Evolutionary conservation across 192 early-diverging fungal species (phyloP), one percentile per base, ranked within the genome.

Genomic region (Podila epicladia): DNA sequence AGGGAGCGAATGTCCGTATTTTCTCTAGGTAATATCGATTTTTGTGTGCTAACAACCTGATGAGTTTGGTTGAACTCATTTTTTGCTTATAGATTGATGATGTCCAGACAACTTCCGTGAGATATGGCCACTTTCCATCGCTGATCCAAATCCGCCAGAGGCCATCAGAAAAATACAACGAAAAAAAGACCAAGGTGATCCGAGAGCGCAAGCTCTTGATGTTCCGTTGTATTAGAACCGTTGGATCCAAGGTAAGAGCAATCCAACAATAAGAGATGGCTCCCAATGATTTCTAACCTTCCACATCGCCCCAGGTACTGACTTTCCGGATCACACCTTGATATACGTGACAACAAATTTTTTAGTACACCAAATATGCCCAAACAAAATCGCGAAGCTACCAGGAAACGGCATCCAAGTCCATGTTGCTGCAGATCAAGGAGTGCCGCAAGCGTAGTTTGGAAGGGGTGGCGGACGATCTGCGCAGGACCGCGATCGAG

Each of bases 381-480:
- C 71, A 64, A 7, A 80, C 77, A 33, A 80, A 80, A 53, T 80
- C 77, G 2, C 66, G 80, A 57, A 82, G 80, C 35, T 66, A 64
- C 31, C 74, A 75, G 26, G 69, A 75, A 9, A 74, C 61, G 5
- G 70, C 72, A n/a, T 65, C 67, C 28, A 61, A 58, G 19, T 35
- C 71, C 24, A 76, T 67, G 82, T 22, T 76, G 15, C 0, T 28
- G 12, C 70, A 73, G 15, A 67, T 69, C 5, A 55, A 71, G 15
- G 64, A 72, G 33, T 64, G 82, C n/a, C 66, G 82, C 49, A 75
- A 80, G 29, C 77, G 77, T 19, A 76, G 70, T 53, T 31, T 76
- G 19, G 72, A 74, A 48, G 72, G 71, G 3, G 82, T 72, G 2
- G 57, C 72, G 19, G 74, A 83, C 5, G 73, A 73, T 33, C 63